A percentile compares a stretch with the other conserved stretches of the same genome.
phyloP scores from a whole-genome alignment of 768 basidiomycete species.

The Podaxis mareebaensis region DNA sequence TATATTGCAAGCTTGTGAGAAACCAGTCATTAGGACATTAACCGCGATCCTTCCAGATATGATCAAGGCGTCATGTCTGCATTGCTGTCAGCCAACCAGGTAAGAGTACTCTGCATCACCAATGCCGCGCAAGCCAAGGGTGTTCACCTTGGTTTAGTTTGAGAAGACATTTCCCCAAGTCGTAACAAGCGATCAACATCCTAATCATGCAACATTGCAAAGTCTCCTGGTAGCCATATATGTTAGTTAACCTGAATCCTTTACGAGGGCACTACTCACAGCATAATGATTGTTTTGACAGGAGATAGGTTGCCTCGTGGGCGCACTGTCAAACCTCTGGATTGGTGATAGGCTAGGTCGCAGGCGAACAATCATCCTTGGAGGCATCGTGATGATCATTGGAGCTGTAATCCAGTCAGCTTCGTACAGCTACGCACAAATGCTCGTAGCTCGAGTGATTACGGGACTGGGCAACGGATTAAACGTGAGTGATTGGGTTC shows the following conservation, averaged over 20 bases:
- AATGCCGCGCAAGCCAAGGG: not conserved
- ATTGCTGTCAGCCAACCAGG: slow-evolving; percentile 55
- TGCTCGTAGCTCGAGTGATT: slow-evolving; percentile 60
- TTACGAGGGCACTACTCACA: not conserved
- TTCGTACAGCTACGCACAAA: slow-evolving; percentile 58
- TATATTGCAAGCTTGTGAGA: slow-evolving; percentile 22
- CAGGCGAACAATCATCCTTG: slow-evolving; percentile 56
- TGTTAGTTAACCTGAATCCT: slow-evolving; percentile 28
- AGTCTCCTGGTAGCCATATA: slow-evolving; percentile 63
- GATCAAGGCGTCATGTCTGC: slow-evolving; percentile 77
- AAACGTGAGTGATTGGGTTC: slow-evolving; percentile 38
- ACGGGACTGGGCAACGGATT: slow-evolving; percentile 69
- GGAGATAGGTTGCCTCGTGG: slow-evolving; percentile 67
- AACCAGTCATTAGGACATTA: not conserved
- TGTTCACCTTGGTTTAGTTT: slow-evolving; percentile 37
- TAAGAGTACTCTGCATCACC: slow-evolving; percentile 20
- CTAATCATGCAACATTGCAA: slow-evolving; percentile 55
- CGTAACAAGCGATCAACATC: slow-evolving; percentile 35
- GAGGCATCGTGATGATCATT: slow-evolving; percentile 59
- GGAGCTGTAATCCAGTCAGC: slow-evolving; percentile 63
- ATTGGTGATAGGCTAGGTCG: slow-evolving; percentile 61
- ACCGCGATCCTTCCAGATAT: slow-evolving; percentile 37
- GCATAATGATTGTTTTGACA: slow-evolving; percentile 22
- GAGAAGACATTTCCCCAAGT: slow-evolving; percentile 60
- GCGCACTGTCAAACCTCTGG: slow-evolving; percentile 64